A percentile compares a stretch with the other conserved stretches of the same genome.
These are phyloP conservation scores for Lumnitzera littorea DNA, from an alignment of 345 rosid genomes.

Conservation along the genomic window DNA sequence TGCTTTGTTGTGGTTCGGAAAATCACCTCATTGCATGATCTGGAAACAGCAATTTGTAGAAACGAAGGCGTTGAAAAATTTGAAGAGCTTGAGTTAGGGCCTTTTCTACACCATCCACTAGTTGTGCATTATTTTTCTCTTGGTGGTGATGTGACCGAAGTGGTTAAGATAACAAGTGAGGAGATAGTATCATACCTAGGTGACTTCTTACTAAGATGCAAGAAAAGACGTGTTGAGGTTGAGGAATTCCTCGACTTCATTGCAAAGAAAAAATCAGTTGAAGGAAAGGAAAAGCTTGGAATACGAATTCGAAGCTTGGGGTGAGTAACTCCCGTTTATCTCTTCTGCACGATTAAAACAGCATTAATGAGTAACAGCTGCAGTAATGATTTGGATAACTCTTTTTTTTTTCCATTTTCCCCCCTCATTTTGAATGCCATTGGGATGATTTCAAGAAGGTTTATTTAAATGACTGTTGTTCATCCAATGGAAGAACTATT, in stretches of 20 bases:
- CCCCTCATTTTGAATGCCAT: too few species aligned
- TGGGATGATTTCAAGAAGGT: too few species aligned
- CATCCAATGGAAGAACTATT: too few species aligned
- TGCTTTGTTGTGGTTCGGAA: constrained; percentile 68
- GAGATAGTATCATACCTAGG: constrained; percentile 47
- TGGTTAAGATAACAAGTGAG: constrained; percentile 51
- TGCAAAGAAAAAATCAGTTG: constrained; percentile 43
- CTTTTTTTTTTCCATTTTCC: too few species aligned
- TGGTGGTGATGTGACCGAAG: constrained; percentile 27
- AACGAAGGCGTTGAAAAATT: constrained; percentile 60
- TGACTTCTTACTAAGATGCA: constrained; percentile 30
- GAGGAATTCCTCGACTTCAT: constrained; percentile 66
- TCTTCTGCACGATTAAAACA: constrained; percentile 1
- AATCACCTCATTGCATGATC: constrained; percentile 65
- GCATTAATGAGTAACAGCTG: too few species aligned
- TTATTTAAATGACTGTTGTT: too few species aligned
- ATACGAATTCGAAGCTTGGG: constrained; percentile 68
- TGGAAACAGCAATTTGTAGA: constrained; percentile 64
- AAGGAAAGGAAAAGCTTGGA: constrained; percentile 62
- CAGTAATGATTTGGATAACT: too few species aligned
- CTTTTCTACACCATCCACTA: constrained; percentile 58
- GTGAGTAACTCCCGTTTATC: constrained; percentile 28
- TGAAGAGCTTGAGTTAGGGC: constrained; percentile 69
- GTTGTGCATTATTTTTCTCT: constrained; percentile 59
- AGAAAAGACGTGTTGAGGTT: constrained; percentile 25